Percentiles rank a stretch among this genome's conserved stretches.
Conservation (phyloP, 352 stramenopile species). For the Pythium phragmiticola region DNA sequence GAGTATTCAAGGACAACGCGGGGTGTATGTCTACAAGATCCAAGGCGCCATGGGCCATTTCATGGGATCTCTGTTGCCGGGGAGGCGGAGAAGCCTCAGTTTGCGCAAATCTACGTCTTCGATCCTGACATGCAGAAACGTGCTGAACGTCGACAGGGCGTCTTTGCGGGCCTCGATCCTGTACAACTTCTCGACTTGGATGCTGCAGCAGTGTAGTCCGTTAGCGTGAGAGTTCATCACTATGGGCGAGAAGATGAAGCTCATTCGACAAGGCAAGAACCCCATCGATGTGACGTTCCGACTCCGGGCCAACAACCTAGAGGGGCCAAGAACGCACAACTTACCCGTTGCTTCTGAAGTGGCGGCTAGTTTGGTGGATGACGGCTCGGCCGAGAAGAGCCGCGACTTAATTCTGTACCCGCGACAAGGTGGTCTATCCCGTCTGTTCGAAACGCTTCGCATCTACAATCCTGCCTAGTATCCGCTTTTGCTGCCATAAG, state of each 20-base stretch:
- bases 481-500: slow-evolving; percentile 4
- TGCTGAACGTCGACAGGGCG: slow-evolving; percentile 1
- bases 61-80: slow-evolving; percentile 5
- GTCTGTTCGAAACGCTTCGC: slow-evolving; percentile 16
- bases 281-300: slow-evolving; percentile 7
- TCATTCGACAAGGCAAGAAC: background rate
- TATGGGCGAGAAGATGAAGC: slow-evolving; percentile 5
- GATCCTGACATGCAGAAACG: slow-evolving; percentile 13
- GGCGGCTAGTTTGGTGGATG: background rate
- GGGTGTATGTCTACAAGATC: slow-evolving; percentile 17
- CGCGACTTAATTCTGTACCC: slow-evolving; percentile 14
- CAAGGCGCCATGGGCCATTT: slow-evolving; percentile 15
- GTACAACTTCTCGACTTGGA: slow-evolving; percentile 8
- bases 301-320: background rate
- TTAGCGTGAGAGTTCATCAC: slow-evolving; percentile 17
- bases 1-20: slow-evolving; percentile 1
- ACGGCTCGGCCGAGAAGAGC: slow-evolving; percentile 8
- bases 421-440: background rate
- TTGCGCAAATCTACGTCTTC: slow-evolving; percentile 22
- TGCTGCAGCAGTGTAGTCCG: background rate
- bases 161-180: slow-evolving; percentile 11
- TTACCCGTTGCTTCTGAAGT: slow-evolving; percentile 5
- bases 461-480: slow-evolving; percentile 5
- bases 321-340: background rate
- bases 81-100: background rate